Evolutionary conservation across 2,329 filamentous ascomycete genomes (phyloP), one percentile per base, ranked within the genome.

Genomic region (Macrophomina tecta): DNA sequence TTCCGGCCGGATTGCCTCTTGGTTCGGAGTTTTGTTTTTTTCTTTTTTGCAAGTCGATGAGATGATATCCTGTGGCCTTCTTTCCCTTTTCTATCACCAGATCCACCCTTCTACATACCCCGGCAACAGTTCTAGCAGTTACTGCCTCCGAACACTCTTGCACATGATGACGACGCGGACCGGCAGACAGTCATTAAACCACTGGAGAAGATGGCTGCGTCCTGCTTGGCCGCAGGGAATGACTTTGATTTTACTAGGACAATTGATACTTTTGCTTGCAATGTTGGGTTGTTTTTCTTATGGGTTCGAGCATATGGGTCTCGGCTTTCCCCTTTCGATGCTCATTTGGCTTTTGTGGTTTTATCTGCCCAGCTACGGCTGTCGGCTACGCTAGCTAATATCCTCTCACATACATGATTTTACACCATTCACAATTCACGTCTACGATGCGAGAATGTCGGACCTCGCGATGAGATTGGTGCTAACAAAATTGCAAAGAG

Each of bases 31-130:
- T 38, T 62, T 58, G 42, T 23, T 23, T 23, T 23, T 62, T 30
- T 28, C 32, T 30, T n/a, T 61, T 61, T 61, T 30, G 40, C 34
- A 61, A 16, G 53, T 48, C 32, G 58, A 62, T 49, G 45, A 62
- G 58, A 62, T 62, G 58, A 62, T 62, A 62, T 62, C 58, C 58
- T 62, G 58, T 62, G 58, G 42, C 45, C 42, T 62, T 28, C 46
- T 49, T 62, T 38, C 32, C 32, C 28, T 49, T 49, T 11, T 5
- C 23, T 38, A 16, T 16, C 34, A 18, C 58, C 28, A 46, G 32
- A 23, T 49, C 18, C 58, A 62, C 34, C 32, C 42, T 38, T 55
- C 52, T 62, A 62, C 58, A 62, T 62, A 62, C 58, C 58, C 58
- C 42, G 45, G 58, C 58, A 62, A 62, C 58, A 62, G 46, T 38